These are phyloP conservation scores for Xylaria nigripes DNA, from an alignment of 495 filamentous ascomycete species.

Conservation along the genomic window DNA sequence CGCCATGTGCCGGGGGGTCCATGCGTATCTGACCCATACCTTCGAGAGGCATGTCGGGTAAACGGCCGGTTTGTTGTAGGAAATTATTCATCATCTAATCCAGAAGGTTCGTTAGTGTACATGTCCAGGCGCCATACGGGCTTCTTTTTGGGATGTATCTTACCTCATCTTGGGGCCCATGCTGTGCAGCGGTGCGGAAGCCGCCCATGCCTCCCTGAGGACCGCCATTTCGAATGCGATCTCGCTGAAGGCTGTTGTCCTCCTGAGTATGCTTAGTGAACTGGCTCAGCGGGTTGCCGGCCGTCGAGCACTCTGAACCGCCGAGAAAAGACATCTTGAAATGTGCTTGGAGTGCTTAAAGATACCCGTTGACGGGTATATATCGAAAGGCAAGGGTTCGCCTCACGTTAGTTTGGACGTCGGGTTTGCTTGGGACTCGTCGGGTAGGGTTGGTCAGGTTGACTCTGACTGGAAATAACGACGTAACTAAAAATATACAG, in stretches of 20 bases:
- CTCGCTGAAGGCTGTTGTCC: slow-evolving; percentile 88
- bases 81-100: slow-evolving; percentile 87
- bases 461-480: neutral
- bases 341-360: neutral
- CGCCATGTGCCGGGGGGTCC: slow-evolving; percentile 38
- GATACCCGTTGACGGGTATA: neutral
- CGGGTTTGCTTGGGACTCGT: neutral
- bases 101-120: slow-evolving; percentile 2
- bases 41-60: slow-evolving; percentile 39
- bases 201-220: slow-evolving; percentile 38
- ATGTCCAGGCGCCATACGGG: neutral
- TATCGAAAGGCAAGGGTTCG: neutral
- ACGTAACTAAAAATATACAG: neutral
- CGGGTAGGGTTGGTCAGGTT: neutral
- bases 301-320: slow-evolving; percentile 91
- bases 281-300: slow-evolving; percentile 90
- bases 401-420: too few species aligned
- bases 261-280: slow-evolving; percentile 92
- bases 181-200: slow-evolving; percentile 35
- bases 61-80: slow-evolving; percentile 57
- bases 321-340: slow-evolving; percentile 80
- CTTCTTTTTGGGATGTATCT: slow-evolving; percentile 8
- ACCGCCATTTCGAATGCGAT: slow-evolving; percentile 68
- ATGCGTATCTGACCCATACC: slow-evolving; percentile 32
- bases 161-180: slow-evolving; percentile 42